A percentile compares a stretch with the other conserved stretches of the same genome.
Conservation (phyloP, 2,329 filamentous ascomycete genomes). For the Ambrosiella xylebori region DNA sequence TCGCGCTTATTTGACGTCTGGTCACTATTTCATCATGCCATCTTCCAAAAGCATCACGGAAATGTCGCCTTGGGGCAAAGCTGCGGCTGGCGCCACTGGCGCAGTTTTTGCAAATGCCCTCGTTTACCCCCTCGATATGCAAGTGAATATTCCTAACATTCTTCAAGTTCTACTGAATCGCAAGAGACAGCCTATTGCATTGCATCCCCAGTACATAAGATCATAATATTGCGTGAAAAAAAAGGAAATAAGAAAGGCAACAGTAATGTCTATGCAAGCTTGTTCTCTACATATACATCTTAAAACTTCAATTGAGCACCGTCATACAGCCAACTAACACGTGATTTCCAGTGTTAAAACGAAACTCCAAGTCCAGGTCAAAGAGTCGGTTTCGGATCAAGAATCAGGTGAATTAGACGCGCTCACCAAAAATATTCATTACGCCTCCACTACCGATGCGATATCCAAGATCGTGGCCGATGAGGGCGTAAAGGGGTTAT, state of each 20-base stretch:
- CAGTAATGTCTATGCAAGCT: too few species aligned
- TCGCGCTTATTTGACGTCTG: neutral
- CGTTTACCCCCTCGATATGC: constrained; percentile 96
- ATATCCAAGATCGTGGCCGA: constrained; percentile 65
- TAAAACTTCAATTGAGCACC: too few species aligned
- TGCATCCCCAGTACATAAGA: neutral
- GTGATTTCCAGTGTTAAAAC: constrained; percentile 63
- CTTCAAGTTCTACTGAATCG: neutral
- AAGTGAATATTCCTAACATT: constrained; percentile 22
- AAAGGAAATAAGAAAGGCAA: neutral
- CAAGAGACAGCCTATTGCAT: neutral
- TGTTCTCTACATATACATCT: too few species aligned
- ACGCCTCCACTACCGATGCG: constrained; percentile 75
- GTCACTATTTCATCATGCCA: constrained; percentile 24
- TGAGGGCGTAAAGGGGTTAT: constrained; percentile 70
- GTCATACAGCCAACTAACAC: neutral
- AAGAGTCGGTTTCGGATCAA: constrained; percentile 22
- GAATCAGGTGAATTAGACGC: constrained; percentile 23
- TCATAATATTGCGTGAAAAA: neutral
- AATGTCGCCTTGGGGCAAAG: constrained; percentile 83
- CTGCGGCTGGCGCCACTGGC: constrained; percentile 79
- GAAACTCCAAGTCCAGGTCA: constrained; percentile 78
- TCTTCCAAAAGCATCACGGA: constrained; percentile 42
- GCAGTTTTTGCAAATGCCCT: constrained; percentile 88
- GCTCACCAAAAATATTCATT: constrained; percentile 44